Evolutionary conservation across 2,329 filamentous ascomycete genomes (phyloP).

Genomic region (Hymenoscyphus infarciens): DNA sequence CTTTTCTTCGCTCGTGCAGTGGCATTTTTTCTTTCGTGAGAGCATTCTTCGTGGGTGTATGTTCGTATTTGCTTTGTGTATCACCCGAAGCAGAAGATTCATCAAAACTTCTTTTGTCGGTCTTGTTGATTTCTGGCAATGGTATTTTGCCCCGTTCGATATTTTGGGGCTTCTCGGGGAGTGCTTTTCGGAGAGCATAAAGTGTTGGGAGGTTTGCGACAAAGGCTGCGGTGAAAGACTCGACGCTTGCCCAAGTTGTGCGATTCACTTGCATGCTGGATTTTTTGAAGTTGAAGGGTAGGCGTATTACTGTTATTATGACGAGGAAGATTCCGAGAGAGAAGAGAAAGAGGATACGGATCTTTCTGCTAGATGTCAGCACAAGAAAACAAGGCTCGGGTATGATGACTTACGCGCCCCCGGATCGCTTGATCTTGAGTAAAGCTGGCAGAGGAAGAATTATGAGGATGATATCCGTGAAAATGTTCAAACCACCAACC

Average conservation of each 20-base stretch:
- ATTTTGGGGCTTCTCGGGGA: background rate
- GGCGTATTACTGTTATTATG: constrained; percentile 19
- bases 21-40: background rate
- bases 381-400: no score
- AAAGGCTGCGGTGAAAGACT: constrained; percentile 18
- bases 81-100: background rate
- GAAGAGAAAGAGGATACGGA: constrained; percentile 13
- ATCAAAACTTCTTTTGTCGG: background rate
- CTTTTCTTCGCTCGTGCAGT: constrained; percentile 6
- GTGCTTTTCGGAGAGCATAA: constrained; percentile 7
- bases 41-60: background rate
- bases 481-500: constrained; percentile 20
- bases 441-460: constrained; percentile 21
- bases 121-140: background rate
- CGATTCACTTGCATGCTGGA: constrained; percentile 13
- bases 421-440: constrained; percentile 12
- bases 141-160: background rate
- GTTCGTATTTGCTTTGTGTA: background rate
- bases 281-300: constrained; percentile 16
- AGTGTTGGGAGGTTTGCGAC: constrained; percentile 16
- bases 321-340: constrained; percentile 18
- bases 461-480: constrained; percentile 26
- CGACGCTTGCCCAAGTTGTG: constrained; percentile 20
- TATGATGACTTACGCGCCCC: constrained; percentile 10
- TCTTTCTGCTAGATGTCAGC: constrained; percentile 2